Conservation (phyloP, 352 stramenopile species). For the Phytophthora meadii region DNA sequence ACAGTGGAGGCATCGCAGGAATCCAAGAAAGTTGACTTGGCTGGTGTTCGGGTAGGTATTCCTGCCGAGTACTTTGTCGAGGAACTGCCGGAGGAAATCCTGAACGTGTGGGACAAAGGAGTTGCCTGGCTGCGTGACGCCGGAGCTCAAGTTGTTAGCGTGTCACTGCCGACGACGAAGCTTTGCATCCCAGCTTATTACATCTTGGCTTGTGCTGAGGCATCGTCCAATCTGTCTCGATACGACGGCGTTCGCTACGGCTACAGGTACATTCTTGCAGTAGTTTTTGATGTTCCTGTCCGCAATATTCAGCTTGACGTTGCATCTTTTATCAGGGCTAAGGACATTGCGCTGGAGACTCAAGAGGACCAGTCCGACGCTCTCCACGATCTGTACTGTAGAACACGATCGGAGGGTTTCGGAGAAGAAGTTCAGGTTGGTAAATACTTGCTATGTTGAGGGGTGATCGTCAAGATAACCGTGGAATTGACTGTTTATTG, state of each 20-base stretch:
- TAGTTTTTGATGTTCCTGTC: not conserved
- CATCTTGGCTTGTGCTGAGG: slow-evolving; percentile 97
- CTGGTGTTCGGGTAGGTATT: slow-evolving; percentile 91
- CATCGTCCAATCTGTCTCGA: slow-evolving; percentile 97
- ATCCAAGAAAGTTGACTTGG: slow-evolving; percentile 50
- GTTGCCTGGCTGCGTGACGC: slow-evolving; percentile 73
- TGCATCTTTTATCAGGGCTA: slow-evolving; percentile 47
- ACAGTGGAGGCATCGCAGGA: slow-evolving; percentile 38
- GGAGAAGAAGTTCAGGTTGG: slow-evolving; percentile 90
- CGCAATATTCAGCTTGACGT: slow-evolving; percentile 2
- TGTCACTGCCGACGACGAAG: slow-evolving; percentile 83
- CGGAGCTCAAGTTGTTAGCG: slow-evolving; percentile 75
- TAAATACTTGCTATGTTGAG: not conserved
- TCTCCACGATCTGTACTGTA: slow-evolving; percentile 87
- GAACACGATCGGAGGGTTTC: slow-evolving; percentile 91
- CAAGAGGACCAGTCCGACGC: slow-evolving; percentile 77
- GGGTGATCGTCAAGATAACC: not conserved
- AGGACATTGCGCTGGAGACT: slow-evolving; percentile 52
- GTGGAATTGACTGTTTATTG: slow-evolving; percentile 1
- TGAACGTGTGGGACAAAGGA: slow-evolving; percentile 83
- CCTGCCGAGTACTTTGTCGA: slow-evolving; percentile 95
- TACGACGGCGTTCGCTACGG: slow-evolving; percentile 97
- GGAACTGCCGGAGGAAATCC: slow-evolving; percentile 89
- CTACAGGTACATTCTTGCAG: slow-evolving; percentile 48
- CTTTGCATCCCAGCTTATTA: slow-evolving; percentile 97